Evolutionary conservation across 352 stramenopile genomes (phyloP).

Genomic region (Phytophthora nicotianae): DNA sequence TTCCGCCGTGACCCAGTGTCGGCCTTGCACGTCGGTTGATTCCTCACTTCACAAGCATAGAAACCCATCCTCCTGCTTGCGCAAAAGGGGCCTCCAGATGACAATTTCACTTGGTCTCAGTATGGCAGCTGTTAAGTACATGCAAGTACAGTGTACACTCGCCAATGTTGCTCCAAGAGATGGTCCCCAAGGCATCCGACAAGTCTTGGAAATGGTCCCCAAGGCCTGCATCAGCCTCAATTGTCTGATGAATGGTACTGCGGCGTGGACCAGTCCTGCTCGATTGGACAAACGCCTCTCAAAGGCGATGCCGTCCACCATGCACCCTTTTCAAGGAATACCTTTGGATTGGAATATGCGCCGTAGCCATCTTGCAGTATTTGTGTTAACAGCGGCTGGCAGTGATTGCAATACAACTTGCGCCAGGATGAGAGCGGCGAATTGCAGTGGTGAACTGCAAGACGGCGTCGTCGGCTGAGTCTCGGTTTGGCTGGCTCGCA

Average conservation of each 20-base stretch:
- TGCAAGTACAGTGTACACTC: conserved; percentile 4
- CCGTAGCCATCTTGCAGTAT: not conserved
- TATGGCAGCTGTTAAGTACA: conserved; percentile 27
- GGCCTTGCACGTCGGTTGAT: conserved; percentile 33
- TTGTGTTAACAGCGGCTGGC: too few species aligned
- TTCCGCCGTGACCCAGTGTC: conserved; percentile 11
- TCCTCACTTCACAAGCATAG: conserved; percentile 23
- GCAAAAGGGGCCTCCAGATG: conserved; percentile 33
- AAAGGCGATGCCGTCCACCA: not conserved
- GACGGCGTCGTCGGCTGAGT: conserved; percentile 2
- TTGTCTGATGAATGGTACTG: conserved; percentile 10
- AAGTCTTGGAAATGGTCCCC: conserved; percentile 12
- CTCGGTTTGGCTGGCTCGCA: conserved; percentile 10
- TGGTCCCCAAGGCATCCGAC: conserved; percentile 19
- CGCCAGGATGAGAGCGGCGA: conserved; percentile 20
- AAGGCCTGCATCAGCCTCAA: conserved; percentile 7
- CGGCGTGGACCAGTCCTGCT: not conserved
- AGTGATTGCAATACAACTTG: conserved; percentile 21
- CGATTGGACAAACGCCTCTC: conserved; percentile 25
- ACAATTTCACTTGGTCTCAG: conserved; percentile 13
- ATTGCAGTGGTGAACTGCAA: conserved; percentile 20
- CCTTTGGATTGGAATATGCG: not conserved
- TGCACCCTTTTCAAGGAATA: not conserved
- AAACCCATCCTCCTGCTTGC: conserved; percentile 34
- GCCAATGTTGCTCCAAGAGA: conserved; percentile 11